Conservation (phyloP, 2,329 filamentous ascomycete species). For the Sclerotinia nivalis region DNA sequence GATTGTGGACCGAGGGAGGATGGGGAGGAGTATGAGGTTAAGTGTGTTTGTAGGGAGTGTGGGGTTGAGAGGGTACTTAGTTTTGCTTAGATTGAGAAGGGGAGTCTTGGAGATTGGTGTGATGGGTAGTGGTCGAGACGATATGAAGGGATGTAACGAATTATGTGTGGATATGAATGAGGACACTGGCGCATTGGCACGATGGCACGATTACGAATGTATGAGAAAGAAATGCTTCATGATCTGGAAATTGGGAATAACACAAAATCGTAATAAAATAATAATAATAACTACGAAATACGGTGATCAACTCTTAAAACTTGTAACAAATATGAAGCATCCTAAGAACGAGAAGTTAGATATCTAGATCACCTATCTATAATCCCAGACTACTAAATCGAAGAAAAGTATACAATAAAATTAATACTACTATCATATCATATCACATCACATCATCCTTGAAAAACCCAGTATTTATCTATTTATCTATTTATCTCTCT, state of each 20-base stretch:
- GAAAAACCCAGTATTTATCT: too few species aligned
- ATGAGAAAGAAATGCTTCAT: background rate
- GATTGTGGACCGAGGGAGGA: constrained; percentile 31
- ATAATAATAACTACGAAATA: background rate
- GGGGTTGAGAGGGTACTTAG: constrained; percentile 33
- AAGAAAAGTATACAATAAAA: too few species aligned
- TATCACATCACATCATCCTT: too few species aligned
- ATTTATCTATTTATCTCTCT: too few species aligned
- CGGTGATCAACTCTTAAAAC: too few species aligned
- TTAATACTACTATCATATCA: too few species aligned
- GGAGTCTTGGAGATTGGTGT: background rate
- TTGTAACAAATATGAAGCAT: too few species aligned
- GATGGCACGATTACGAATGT: background rate
- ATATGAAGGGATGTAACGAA: too few species aligned
- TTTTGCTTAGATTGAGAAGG: constrained; percentile 32
- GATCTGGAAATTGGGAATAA: rapidly evolving
- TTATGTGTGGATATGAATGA: background rate
- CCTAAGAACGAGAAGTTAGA: too few species aligned
- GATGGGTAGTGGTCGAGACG: too few species aligned
- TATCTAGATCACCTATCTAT: too few species aligned
- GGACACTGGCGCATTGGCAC: background rate
- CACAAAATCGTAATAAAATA: background rate
- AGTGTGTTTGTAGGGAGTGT: constrained; percentile 28
- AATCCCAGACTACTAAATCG: too few species aligned
- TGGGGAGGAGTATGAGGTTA: constrained; percentile 28